phyloP scores from a whole-genome alignment of 805 yeast genomes.

The Schwanniomyces yamadae region DNA sequence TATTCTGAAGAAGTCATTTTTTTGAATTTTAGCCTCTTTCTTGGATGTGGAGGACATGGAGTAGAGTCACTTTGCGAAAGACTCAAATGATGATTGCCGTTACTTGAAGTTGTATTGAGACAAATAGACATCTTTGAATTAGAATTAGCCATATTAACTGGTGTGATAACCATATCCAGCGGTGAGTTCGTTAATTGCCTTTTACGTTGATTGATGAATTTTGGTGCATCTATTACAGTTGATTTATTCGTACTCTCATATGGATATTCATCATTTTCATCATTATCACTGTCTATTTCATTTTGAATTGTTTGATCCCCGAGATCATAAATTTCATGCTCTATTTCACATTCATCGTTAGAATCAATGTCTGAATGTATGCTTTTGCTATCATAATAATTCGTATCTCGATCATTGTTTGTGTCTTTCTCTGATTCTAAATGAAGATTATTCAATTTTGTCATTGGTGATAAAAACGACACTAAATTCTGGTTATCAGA shows the following conservation, averaged over 20 bases:
- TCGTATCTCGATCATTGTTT: constrained; percentile 1
- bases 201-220: constrained; percentile 23
- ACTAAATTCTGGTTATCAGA: constrained; percentile 3
- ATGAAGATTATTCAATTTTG: constrained; percentile 33
- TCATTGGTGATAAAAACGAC: constrained; percentile 33
- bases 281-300: constrained; percentile 17
- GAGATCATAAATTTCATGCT: constrained; percentile 9
- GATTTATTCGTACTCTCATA: background rate
- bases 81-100: constrained; percentile 17
- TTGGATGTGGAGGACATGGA: constrained; percentile 43
- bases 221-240: constrained; percentile 13
- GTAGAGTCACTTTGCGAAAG: constrained; percentile 41
- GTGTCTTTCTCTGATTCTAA: constrained; percentile 14
- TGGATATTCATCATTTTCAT: constrained; percentile 8
- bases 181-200: constrained; percentile 25
- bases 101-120: constrained; percentile 6
- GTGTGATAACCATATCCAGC: constrained; percentile 26
- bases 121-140: constrained; percentile 11
- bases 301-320: constrained; percentile 30
- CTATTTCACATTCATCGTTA: constrained; percentile 10
- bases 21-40: constrained; percentile 35
- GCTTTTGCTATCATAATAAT: constrained; percentile 5
- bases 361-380: constrained; percentile 12
- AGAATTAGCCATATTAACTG: constrained; percentile 9
- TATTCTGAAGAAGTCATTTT: constrained; percentile 5